Percentiles rank a stretch among this genome's conserved stretches.
Conservation (phyloP, 176 grass and related monocot species). For the Dactylis glomerata region DNA sequence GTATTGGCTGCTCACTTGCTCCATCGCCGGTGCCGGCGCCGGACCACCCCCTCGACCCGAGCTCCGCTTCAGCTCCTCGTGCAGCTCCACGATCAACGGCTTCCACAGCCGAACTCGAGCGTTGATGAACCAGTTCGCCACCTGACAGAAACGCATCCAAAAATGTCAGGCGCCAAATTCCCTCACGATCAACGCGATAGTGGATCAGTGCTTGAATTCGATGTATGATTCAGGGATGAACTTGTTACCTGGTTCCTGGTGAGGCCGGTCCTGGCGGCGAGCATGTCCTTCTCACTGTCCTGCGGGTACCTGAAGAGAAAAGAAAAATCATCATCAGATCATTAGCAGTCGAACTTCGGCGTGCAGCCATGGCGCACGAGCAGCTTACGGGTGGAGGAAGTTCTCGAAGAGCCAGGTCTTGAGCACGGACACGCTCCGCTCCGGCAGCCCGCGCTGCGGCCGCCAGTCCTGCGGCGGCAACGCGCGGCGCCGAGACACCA, state of each 20-base stretch:
- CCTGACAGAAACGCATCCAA: constrained; percentile 18
- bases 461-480: constrained; percentile 68
- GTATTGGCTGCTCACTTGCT: constrained; percentile 19
- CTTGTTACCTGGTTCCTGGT: constrained; percentile 62
- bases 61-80: constrained; percentile 56
- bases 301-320: constrained; percentile 62
- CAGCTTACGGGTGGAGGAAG: constrained; percentile 87
- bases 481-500: constrained; percentile 53
- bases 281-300: constrained; percentile 82
- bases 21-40: constrained; percentile 4
- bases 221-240: not conserved
- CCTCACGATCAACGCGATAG: not conserved
- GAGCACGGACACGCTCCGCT: constrained; percentile 82
- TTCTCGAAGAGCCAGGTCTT: constrained; percentile 89
- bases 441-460: constrained; percentile 78
- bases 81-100: constrained; percentile 91
- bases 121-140: constrained; percentile 97
- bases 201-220: not conserved
- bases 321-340: not conserved
- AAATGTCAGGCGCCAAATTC: not conserved
- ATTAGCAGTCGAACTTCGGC: not conserved
- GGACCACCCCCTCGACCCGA: not conserved
- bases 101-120: constrained; percentile 82
- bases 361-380: not conserved
- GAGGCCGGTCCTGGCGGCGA: constrained; percentile 74